Conservation (phyloP, 2,329 filamentous ascomycete species). For the Xylaria sp. region DNA sequence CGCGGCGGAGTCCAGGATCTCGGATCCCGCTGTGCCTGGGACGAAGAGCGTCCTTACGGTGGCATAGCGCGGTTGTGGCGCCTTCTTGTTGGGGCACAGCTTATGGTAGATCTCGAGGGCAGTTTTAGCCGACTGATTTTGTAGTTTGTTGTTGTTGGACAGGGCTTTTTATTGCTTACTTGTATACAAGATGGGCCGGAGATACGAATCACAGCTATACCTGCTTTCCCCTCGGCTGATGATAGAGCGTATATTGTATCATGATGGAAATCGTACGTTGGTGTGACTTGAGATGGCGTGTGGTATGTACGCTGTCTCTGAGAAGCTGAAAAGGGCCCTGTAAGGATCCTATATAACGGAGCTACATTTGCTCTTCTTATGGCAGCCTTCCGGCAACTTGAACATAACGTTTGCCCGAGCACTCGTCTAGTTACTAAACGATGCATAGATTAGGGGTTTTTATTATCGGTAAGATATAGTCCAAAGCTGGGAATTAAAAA, state of each 20-base stretch:
- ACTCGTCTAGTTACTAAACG: slow-evolving; percentile 41
- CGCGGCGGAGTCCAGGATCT: slow-evolving; percentile 81
- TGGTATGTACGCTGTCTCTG: slow-evolving; percentile 24
- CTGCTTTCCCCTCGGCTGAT: slow-evolving; percentile 84
- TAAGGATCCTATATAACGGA: slow-evolving; percentile 10
- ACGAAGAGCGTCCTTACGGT: slow-evolving; percentile 79
- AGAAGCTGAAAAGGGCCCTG: slow-evolving; percentile 11
- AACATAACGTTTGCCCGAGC: slow-evolving; percentile 38
- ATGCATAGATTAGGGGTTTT: slow-evolving; percentile 44
- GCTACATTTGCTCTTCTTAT: slow-evolving; percentile 21
- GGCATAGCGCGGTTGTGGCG: slow-evolving; percentile 68
- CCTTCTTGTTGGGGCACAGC: slow-evolving; percentile 60
- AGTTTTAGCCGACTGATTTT: slow-evolving; percentile 37
- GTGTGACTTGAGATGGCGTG: slow-evolving; percentile 15
- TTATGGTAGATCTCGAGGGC: slow-evolving; percentile 59
- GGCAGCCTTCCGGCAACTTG: slow-evolving; percentile 17
- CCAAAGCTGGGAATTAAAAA: background rate
- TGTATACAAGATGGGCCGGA: slow-evolving; percentile 79
- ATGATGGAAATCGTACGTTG: slow-evolving; percentile 42
- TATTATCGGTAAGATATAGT: background rate
- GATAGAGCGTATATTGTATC: slow-evolving; percentile 93
- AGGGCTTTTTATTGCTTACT: slow-evolving; percentile 34
- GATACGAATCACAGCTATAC: slow-evolving; percentile 89
- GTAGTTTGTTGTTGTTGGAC: slow-evolving; percentile 8
- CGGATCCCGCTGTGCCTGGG: slow-evolving; percentile 49